phyloP scores from a whole-genome alignment of 805 yeast species.

The Saccharomyces kudriavzevii region DNA sequence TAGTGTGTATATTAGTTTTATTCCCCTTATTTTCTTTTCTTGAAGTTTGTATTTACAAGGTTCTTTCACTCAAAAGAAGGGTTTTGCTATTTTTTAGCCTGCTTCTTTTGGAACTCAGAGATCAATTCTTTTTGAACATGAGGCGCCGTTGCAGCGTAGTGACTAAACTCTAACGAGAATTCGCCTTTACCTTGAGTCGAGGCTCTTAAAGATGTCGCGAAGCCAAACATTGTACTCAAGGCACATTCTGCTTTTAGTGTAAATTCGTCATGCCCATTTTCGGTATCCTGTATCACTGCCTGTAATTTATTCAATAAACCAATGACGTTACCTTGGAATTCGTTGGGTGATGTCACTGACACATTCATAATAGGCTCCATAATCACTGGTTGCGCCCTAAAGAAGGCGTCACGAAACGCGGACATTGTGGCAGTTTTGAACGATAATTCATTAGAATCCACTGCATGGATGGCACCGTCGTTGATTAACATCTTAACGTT shows the following conservation, averaged over 20 bases:
- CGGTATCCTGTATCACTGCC: slow-evolving; percentile 90
- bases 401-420: slow-evolving; percentile 88
- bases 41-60: slow-evolving; percentile 4
- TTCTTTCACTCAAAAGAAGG: neutral
- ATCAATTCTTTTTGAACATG: slow-evolving; percentile 86
- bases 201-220: slow-evolving; percentile 91
- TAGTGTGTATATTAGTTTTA: neutral
- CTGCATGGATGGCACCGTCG: slow-evolving; percentile 97
- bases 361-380: slow-evolving; percentile 96
- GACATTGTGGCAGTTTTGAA: slow-evolving; percentile 86
- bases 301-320: slow-evolving; percentile 85
- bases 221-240: slow-evolving; percentile 92
- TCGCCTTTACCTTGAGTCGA: slow-evolving; percentile 98
- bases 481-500: slow-evolving; percentile 89
- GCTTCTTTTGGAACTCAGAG: slow-evolving; percentile 67
- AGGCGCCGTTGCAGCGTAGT: slow-evolving; percentile 83
- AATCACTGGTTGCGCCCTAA: slow-evolving; percentile 75
- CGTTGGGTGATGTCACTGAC: slow-evolving; percentile 87
- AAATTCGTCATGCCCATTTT: slow-evolving; percentile 89
- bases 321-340: slow-evolving; percentile 90
- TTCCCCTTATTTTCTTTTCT: neutral
- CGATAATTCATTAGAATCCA: slow-evolving; percentile 92
- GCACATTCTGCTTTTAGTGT: slow-evolving; percentile 91
- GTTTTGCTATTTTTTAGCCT: slow-evolving; percentile 30
- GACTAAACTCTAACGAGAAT: slow-evolving; percentile 88